Evolutionary conservation across 1,284 basidiomycete species (phyloP).

Genomic region (Cystobasidiaceae sp.): DNA sequence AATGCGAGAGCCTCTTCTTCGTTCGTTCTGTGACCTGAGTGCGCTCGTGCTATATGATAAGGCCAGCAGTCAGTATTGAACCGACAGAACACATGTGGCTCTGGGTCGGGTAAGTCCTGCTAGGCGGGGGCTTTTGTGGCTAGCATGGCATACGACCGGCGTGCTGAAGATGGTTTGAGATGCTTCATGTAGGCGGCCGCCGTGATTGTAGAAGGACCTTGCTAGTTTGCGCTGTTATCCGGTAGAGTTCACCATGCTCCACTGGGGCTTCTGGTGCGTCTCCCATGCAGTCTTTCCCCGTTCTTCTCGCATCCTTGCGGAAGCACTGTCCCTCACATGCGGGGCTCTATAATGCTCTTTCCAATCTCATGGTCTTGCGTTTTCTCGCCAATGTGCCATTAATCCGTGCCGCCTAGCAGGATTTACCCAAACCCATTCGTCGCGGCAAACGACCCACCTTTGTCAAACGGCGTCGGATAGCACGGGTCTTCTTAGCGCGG

Average conservation of each 20-base stretch:
- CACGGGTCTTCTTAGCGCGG: slow-evolving; percentile 96
- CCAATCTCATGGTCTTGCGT: too few relatives aligned
- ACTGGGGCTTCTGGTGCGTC: not conserved
- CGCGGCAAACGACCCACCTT: slow-evolving; percentile 55
- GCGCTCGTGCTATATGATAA: slow-evolving; percentile 61
- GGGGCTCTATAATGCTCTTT: too few relatives aligned
- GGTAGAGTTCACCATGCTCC: not conserved
- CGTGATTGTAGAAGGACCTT: too few relatives aligned
- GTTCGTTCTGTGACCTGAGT: slow-evolving; percentile 81
- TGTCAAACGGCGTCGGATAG: slow-evolving; percentile 91
- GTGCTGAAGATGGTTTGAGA: too few relatives aligned
- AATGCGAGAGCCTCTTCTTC: slow-evolving; percentile 88
- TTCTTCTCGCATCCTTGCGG: not conserved
- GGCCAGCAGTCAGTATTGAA: not conserved
- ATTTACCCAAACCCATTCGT: not conserved
- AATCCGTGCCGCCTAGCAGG: not conserved
- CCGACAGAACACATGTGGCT: not conserved
- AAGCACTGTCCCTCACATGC: too few relatives aligned
- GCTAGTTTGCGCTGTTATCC: too few relatives aligned
- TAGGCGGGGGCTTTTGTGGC: too few relatives aligned
- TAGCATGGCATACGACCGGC: too few relatives aligned
- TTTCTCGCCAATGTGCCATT: not conserved
- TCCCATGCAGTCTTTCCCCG: not conserved
- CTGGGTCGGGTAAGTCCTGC: too few relatives aligned
- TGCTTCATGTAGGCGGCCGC: too few relatives aligned